Percentiles rank a stretch among this genome's conserved stretches.
Conservation (phyloP, 2,329 filamentous ascomycete genomes). For the Sphaerulina vaccinii region DNA sequence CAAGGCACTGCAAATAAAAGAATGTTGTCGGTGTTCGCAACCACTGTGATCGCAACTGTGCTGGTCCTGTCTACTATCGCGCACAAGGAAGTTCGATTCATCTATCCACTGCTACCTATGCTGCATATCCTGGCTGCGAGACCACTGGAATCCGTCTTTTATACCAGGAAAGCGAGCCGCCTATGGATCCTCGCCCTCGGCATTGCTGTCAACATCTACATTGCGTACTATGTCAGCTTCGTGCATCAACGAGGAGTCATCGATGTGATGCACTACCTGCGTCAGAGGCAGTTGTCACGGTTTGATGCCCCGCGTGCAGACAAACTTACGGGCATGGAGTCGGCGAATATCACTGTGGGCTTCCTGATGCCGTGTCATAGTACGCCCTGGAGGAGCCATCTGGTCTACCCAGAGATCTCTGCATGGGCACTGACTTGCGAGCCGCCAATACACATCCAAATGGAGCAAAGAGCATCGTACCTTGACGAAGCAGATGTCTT, state of each 20-base stretch:
- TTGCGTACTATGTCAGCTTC: slow-evolving; percentile 71
- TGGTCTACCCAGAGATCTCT: slow-evolving; percentile 70
- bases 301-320: slow-evolving; percentile 15
- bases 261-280: slow-evolving; percentile 70
- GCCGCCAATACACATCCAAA: slow-evolving; percentile 71
- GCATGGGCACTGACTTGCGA: slow-evolving; percentile 90
- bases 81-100: slow-evolving; percentile 97
- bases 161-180: slow-evolving; percentile 41
- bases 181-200: slow-evolving; percentile 54
- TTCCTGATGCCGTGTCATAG: slow-evolving; percentile 96
- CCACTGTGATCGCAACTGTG: slow-evolving; percentile 58
- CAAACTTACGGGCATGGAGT: neutral
- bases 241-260: slow-evolving; percentile 80
- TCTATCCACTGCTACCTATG: slow-evolving; percentile 86
- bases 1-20: slow-evolving; percentile 15
- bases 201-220: slow-evolving; percentile 64
- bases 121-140: slow-evolving; percentile 77
- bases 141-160: slow-evolving; percentile 64
- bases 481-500: slow-evolving; percentile 89
- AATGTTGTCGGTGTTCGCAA: slow-evolving; percentile 53
- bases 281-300: slow-evolving; percentile 52
- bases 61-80: slow-evolving; percentile 71
- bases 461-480: slow-evolving; percentile 65
- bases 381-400: slow-evolving; percentile 88
- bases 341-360: slow-evolving; percentile 54